A percentile compares a stretch with the other conserved stretches of the same genome.
These are phyloP conservation scores for Phanerochaete carnosa DNA, from an alignment of 768 basidiomycete genomes.

Conservation along the genomic window DNA sequence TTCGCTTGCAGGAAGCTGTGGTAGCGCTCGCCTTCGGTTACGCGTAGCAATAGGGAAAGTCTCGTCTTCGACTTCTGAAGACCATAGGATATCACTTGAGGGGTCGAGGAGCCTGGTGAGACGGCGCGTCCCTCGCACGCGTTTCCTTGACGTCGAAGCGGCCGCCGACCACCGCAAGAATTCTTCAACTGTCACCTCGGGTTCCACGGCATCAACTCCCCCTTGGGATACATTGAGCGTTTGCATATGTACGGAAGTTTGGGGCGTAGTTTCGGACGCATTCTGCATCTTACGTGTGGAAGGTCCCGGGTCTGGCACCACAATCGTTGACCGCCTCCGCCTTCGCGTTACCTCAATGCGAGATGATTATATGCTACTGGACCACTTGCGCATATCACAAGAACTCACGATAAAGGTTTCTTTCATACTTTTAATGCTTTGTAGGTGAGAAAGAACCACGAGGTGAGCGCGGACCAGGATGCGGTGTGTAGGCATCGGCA, in stretches of 20 bases:
- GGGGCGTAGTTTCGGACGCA: no score
- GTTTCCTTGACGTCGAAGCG: background rate
- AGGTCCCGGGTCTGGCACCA: background rate
- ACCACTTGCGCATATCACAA: background rate
- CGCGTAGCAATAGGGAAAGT: background rate
- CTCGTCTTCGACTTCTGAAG: background rate
- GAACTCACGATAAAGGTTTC: background rate
- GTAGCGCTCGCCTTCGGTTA: background rate
- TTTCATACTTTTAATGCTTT: background rate
- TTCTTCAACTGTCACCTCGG: constrained; percentile 10
- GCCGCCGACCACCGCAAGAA: constrained; percentile 12
- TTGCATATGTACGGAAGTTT: no score
- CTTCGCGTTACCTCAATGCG: background rate
- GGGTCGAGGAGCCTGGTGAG: background rate
- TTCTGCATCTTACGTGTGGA: background rate
- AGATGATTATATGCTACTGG: background rate
- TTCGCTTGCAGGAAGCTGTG: background rate
- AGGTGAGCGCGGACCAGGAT: background rate
- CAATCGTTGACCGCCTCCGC: background rate
- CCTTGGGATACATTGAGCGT: background rate
- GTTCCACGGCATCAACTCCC: background rate
- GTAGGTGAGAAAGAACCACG: background rate
- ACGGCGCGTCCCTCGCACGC: background rate
- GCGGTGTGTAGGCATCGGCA: background rate
- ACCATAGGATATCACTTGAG: background rate